Base-by-base conservation (phyloP, 805 yeast genomes). In the Scheffersomyces amazonensis region DNA sequence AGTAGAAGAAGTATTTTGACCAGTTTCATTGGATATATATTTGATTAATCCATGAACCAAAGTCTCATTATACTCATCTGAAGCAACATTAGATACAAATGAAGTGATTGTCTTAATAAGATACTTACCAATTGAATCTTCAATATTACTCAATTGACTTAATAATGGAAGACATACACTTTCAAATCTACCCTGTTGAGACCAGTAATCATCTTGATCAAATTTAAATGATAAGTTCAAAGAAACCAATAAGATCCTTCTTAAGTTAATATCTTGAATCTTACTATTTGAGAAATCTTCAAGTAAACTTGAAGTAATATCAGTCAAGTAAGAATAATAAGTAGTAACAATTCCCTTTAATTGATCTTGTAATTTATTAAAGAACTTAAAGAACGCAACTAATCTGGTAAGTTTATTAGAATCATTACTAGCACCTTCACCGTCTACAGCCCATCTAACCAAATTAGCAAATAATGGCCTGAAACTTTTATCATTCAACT, bases 201-300 rank as follows among this genome's bases (percentile, higher is more conserved):
- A 83, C 99, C 99, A 93, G 66, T 87, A 93, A 53, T 93, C 99
- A 51, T 86, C 96, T 54, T 83, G 87, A 55, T 91, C 97, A 54
- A 81, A 83, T 53, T 82, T 86, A 69, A 93, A 89, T 1, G 96
- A 84, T 1, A 87, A 74, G 0, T 82, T 77, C 46, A 93, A 66
- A 0, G 96, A 81, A 46, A 77, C 81, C 37, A 89, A 66, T 16
- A 90, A 60, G 29, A 87, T 63, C 64, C 96, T 80, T 63, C 88
- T 81, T 49, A 89, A 67, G 45, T 79, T 77, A 33, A 73, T 60
- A 22, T 68, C 66, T 2, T 41, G 53, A 19, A 76, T 41, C 11
- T 69, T 69, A 15, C 70, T 72, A 1, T 53, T 49, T 11, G 71
- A 55, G 48, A 75, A 80, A 43, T 74, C 69, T n/a, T 55, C 57